Evolutionary conservation across 2,329 filamentous ascomycete genomes (phyloP).

Genomic region (Trichoderma semiorbis): DNA sequence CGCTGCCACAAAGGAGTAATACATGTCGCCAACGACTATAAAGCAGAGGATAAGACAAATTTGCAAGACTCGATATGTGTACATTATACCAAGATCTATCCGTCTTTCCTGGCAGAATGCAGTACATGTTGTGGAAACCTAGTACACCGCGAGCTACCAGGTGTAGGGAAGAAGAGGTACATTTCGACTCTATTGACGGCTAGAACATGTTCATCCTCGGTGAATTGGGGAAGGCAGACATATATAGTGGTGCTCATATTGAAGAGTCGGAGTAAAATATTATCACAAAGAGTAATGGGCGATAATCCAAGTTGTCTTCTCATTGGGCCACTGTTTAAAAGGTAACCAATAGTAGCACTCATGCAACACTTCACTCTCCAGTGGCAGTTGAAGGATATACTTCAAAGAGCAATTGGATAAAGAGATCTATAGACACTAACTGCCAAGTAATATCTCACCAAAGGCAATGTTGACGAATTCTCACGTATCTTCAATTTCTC

Average conservation of each 20-base stretch:
- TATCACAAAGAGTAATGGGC: conserved; percentile 35
- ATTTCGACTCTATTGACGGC: not conserved
- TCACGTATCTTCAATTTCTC: not conserved
- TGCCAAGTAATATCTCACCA: not conserved
- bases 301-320: not conserved
- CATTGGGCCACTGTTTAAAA: not conserved
- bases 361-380: conserved; percentile 51
- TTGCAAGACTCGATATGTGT: not conserved
- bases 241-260: conserved; percentile 43
- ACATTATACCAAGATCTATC: not conserved
- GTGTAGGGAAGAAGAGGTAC: not conserved
- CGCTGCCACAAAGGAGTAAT: not conserved
- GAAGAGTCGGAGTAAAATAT: conserved; percentile 25
- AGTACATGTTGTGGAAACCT: not conserved
- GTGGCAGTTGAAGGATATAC: conserved; percentile 43
- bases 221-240: conserved; percentile 34
- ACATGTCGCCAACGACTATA: too few species aligned
- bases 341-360: conserved; percentile 23
- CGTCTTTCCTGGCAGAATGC: not conserved
- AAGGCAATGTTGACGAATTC: not conserved
- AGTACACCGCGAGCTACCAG: too few species aligned
- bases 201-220: not conserved
- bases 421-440: not conserved
- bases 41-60: not conserved
- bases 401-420: not conserved